These are phyloP conservation scores for Diaporthe velutina DNA, from an alignment of 2,329 filamentous ascomycete species.

Conservation along the genomic window DNA sequence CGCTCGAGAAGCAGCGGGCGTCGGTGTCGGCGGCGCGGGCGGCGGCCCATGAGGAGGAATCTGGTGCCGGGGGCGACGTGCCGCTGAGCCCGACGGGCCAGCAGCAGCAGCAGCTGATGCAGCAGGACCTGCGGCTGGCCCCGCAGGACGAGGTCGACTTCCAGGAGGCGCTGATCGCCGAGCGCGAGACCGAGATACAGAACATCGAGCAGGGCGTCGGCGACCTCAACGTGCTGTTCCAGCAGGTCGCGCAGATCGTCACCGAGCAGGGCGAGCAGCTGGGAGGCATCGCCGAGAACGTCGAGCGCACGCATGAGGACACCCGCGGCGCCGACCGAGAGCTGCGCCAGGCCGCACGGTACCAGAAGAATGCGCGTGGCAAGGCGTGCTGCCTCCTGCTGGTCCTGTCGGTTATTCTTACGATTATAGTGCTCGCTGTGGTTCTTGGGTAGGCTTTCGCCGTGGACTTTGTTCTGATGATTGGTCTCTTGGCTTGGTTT, in stretches of 20 bases:
- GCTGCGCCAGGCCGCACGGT: slow-evolving; percentile 85
- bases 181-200: slow-evolving; percentile 96
- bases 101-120: slow-evolving; percentile 73
- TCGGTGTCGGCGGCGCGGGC: slow-evolving; percentile 86
- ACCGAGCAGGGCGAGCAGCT: slow-evolving; percentile 92
- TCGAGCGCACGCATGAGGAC: slow-evolving; percentile 84
- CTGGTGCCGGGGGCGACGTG: slow-evolving; percentile 44
- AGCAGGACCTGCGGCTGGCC: slow-evolving; percentile 85
- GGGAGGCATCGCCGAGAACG: slow-evolving; percentile 89
- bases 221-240: slow-evolving; percentile 95
- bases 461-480: slow-evolving; percentile 32
- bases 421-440: slow-evolving; percentile 90
- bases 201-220: slow-evolving; percentile 97
- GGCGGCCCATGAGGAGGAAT: slow-evolving; percentile 74
- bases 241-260: slow-evolving; percentile 98
- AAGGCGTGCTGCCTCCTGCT: slow-evolving; percentile 94
- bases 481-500: slow-evolving; percentile 18
- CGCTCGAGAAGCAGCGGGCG: slow-evolving; percentile 92
- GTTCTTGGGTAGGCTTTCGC: slow-evolving; percentile 71
- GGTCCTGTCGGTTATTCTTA: slow-evolving; percentile 88
- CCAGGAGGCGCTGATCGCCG: slow-evolving; percentile 93
- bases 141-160: slow-evolving; percentile 97
- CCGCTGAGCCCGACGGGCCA: slow-evolving; percentile 54
- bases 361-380: slow-evolving; percentile 95
- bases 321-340: slow-evolving; percentile 89